Evolutionary conservation across 257 asterid species (phyloP), one percentile per base, ranked within the genome.

Genomic region (Primulina eburnea): DNA sequence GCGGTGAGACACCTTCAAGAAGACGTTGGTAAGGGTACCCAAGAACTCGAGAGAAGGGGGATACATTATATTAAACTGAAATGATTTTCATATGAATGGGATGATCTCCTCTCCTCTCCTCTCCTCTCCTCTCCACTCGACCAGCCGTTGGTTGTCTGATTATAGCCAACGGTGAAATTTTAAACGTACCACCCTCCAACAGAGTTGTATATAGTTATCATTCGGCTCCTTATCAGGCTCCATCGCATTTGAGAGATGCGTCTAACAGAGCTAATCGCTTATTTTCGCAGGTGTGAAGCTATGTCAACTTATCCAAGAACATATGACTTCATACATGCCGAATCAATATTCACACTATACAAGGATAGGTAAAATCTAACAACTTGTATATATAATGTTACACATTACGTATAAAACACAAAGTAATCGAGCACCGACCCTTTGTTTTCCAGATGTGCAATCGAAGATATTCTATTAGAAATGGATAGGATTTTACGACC

Each of bases 261-360:
- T 1, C 57, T 50, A 17, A 50, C 20, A 50, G 0, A 50, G 0
- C 57, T 16, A 50, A 50, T 17, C 3, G 2, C 16, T 24, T 4
- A 26, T 2, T 65, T 7, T 37, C 57, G 24, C 47, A 92, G 98
- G 98, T 90, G 96, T 37, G 97, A 92, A 69, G 97, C 98, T 37
- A 87, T 92, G 96, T 92, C 98, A 40, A 90, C 96, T 0, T 92
- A 92, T 64, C 97, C 98, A 20, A 83, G 98, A 80, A 90, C 96
- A 5, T 92, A 90, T 5, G 98, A 92, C 80, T 90, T 92, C 86
- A 88, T 92, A 67, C 98, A 92, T 57, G 93, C 96, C 0, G 81
- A 86, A 73, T 68, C 87, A 0, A 60, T 90, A 32, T 92, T 92
- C 79, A 82, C 90, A 75, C 86, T 92, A 40, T 92, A 90, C 78